These are phyloP conservation scores for Xylariaceae sp. DNA, from an alignment of 2,329 filamentous ascomycete genomes.

Conservation along the genomic window DNA sequence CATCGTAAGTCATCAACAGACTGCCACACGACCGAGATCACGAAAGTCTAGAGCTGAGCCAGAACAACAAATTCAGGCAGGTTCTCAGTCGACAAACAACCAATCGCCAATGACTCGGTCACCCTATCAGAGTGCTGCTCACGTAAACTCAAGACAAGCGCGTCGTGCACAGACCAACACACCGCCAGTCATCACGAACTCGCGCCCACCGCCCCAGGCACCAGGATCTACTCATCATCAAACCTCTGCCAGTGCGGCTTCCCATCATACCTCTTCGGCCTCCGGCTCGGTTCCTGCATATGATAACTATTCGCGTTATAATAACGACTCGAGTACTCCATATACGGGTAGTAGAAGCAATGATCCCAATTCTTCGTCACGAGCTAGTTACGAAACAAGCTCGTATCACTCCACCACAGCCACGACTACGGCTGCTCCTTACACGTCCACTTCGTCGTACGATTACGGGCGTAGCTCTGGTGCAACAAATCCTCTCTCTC, in stretches of 20 bases:
- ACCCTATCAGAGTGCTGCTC: slow-evolving; percentile 25
- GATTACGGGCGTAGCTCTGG: slow-evolving; percentile 24
- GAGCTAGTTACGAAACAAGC: slow-evolving; percentile 25
- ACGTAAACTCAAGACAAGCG: slow-evolving; percentile 23
- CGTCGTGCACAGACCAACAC: slow-evolving; percentile 28
- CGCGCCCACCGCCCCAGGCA: slow-evolving; percentile 24
- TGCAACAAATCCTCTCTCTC: slow-evolving; percentile 23
- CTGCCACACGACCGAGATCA: slow-evolving; percentile 20
- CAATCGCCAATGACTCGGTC: slow-evolving; percentile 27
- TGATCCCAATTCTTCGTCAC: slow-evolving; percentile 21
- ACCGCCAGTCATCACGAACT: slow-evolving; percentile 19
- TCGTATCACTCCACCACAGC: slow-evolving; percentile 23
- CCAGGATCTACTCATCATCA: slow-evolving; percentile 24
- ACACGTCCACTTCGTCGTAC: slow-evolving; percentile 25
- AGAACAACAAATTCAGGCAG: slow-evolving; percentile 16
- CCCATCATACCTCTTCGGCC: slow-evolving; percentile 24
- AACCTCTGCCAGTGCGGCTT: slow-evolving; percentile 22
- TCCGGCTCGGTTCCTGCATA: slow-evolving; percentile 25
- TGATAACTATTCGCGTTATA: slow-evolving; percentile 30
- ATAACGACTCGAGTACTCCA: slow-evolving; percentile 18
- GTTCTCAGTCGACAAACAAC: slow-evolving; percentile 24
- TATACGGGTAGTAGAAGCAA: slow-evolving; percentile 17
- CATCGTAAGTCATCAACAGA: slow-evolving; percentile 17
- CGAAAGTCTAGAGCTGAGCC: slow-evolving; percentile 21
- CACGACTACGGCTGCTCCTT: slow-evolving; percentile 22